Percentiles rank a stretch among this genome's conserved stretches.
phyloP scores from a whole-genome alignment of 108 stramenopile species.

The Chaetoceros tenuissimus region DNA sequence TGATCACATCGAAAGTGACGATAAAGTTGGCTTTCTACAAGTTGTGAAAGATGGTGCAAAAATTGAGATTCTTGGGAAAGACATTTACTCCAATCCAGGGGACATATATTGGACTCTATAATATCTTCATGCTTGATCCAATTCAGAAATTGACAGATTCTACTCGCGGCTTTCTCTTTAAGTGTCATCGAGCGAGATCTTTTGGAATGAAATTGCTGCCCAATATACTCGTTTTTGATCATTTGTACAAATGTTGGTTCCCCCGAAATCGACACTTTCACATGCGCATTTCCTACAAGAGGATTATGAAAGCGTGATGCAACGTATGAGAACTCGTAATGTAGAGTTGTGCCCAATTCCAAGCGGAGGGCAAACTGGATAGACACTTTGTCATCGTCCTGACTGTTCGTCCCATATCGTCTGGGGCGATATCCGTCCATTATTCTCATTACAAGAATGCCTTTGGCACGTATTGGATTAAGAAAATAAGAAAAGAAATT shows the following conservation, averaged over 20 bases:
- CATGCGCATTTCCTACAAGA: conserved; percentile 58
- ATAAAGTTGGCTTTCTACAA: conserved; percentile 37
- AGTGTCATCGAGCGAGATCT: conserved; percentile 13
- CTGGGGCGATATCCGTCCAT: conserved; percentile 68
- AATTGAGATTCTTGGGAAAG: conserved; percentile 40
- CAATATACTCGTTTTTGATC: conserved; percentile 58
- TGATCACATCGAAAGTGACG: conserved; percentile 58
- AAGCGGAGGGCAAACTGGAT: conserved; percentile 55
- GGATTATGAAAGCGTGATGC: conserved; percentile 42
- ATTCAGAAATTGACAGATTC: conserved; percentile 46
- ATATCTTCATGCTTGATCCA: conserved; percentile 63
- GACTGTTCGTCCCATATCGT: conserved; percentile 53
- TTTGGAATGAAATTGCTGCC: conserved; percentile 11
- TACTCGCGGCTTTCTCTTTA: conserved; percentile 33
- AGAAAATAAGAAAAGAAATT: conserved; percentile 59
- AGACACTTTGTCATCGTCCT: conserved; percentile 60
- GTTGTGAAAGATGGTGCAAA: conserved; percentile 33
- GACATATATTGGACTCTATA: conserved; percentile 50
- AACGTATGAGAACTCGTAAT: conserved; percentile 74
- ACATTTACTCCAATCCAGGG: conserved; percentile 46
- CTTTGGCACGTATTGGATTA: conserved; percentile 62
- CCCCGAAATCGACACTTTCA: conserved; percentile 73
- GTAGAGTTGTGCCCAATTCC: conserved; percentile 45
- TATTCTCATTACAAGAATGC: conserved; percentile 52
- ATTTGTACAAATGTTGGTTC: conserved; percentile 44